Conservation (phyloP, 2,329 filamentous ascomycete genomes). For the Botryotinia calthae region DNA sequence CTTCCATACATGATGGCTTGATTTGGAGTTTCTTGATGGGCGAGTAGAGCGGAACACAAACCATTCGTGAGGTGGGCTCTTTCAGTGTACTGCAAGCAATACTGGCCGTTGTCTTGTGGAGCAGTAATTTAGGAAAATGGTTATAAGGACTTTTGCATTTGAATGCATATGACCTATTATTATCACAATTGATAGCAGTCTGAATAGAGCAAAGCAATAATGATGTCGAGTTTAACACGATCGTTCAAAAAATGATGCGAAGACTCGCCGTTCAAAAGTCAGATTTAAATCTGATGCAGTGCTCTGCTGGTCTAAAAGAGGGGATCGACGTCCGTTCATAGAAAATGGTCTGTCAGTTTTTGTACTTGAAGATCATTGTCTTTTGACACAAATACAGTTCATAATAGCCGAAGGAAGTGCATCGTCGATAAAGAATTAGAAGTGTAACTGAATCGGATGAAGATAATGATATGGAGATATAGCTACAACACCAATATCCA, state of each 20-base stretch:
- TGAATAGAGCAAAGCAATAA: neutral
- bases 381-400: too few species aligned
- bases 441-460: too few species aligned
- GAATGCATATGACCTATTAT: neutral
- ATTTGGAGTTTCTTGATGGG: neutral
- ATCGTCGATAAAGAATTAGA: too few species aligned
- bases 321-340: neutral
- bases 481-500: too few species aligned
- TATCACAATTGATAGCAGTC: neutral
- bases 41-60: neutral
- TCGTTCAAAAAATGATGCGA: neutral
- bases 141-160: neutral
- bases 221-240: fast-evolving
- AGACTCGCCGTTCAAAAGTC: neutral
- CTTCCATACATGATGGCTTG: neutral
- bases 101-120: neutral
- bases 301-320: neutral
- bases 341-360: neutral
- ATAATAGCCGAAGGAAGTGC: too few species aligned
- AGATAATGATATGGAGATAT: too few species aligned
- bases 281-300: neutral
- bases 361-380: too few species aligned
- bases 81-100: neutral
- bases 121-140: neutral
- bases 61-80: neutral